Conservation (phyloP, 1,284 basidiomycete species). For the Rhodotorula sp. region DNA sequence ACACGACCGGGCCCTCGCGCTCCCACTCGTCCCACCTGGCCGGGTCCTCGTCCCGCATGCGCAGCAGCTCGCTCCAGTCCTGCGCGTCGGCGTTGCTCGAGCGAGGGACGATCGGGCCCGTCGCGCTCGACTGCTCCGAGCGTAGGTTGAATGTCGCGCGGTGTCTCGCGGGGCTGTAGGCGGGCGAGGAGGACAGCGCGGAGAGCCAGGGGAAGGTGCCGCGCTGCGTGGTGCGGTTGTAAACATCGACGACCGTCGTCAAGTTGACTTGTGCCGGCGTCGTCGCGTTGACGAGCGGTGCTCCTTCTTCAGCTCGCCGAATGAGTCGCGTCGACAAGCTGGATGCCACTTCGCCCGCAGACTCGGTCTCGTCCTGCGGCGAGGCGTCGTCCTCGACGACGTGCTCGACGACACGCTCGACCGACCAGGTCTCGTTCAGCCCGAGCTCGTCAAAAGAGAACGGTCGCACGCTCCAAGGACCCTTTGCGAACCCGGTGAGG, state of each 20-base stretch:
- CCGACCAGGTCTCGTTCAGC: conserved; percentile 31
- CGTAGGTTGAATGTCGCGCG: conserved; percentile 29
- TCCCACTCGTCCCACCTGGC: conserved; percentile 25
- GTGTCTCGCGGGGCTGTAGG: not conserved
- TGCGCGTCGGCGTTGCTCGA: not conserved
- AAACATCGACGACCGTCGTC: conserved; percentile 1
- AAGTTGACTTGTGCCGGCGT: not conserved
- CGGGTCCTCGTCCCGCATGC: not conserved
- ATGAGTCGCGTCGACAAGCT: no score
- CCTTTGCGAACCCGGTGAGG: conserved; percentile 44
- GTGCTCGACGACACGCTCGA: not conserved
- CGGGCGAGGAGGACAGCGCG: no score
- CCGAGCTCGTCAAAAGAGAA: conserved; percentile 27
- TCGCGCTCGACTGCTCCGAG: conserved; percentile 25
- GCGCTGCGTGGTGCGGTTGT: conserved; percentile 31
- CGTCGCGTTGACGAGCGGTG: not conserved
- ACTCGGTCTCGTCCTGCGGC: not conserved
- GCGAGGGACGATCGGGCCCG: conserved; percentile 19
- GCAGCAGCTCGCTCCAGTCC: conserved; percentile 30
- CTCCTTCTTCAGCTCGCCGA: no score
- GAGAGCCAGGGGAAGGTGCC: conserved; percentile 26
- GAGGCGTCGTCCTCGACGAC: not conserved
- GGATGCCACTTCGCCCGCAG: not conserved
- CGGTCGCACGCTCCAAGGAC: conserved; percentile 22
- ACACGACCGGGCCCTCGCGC: conserved; percentile 27